Evolutionary conservation across 805 yeast species (phyloP), one percentile per base, ranked within the genome.

Genomic region (Ogataea pilisensis): DNA sequence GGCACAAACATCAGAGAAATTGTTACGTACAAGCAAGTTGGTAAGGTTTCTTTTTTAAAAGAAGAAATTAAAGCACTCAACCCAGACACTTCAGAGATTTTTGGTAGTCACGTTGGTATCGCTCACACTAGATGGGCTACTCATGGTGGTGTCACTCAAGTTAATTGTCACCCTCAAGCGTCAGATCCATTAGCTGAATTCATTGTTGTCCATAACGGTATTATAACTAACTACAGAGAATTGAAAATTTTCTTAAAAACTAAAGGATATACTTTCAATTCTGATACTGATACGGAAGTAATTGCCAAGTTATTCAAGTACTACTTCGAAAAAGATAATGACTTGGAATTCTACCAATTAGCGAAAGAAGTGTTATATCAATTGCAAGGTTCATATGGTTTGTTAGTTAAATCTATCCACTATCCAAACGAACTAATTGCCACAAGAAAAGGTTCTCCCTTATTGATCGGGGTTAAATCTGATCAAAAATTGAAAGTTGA

Each of bases 41-140:
- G 99, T 58, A 95, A 93, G 66, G 99, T 93, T 53, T 77, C 76
- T 50, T 82, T 80, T 43, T 80, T 93, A 61, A 82, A 75, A 61
- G 73, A 78, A 47, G 81, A 82, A 65, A 79, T 86, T 51, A 70
- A 66, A 25, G 41, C 54, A 5, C 60, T 54, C 18, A 63, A 76
- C 34, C 74, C 81, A 43, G 77, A 84, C 55, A 73, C 82, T 53
- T 65, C 73, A 22, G 80, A 76, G 45, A 72, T 78, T 17, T 89
- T 87, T 60, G 82, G 78, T 54, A 79, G 83, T 63, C 99, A 93
- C 61, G 89, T 82, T 45, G 99, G 96, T 61, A 93, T 93, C 63
- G 98, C 99, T 19, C 99, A 93, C 68, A 93, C 99, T 12, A 85
- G 99, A 73, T 93, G 99, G 99, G 99, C 99, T 38, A 93, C 99